A percentile compares a stretch with the other conserved stretches of the same genome.
Conservation (phyloP, 2,329 filamentous ascomycete species). For the Penicillium polonicum region DNA sequence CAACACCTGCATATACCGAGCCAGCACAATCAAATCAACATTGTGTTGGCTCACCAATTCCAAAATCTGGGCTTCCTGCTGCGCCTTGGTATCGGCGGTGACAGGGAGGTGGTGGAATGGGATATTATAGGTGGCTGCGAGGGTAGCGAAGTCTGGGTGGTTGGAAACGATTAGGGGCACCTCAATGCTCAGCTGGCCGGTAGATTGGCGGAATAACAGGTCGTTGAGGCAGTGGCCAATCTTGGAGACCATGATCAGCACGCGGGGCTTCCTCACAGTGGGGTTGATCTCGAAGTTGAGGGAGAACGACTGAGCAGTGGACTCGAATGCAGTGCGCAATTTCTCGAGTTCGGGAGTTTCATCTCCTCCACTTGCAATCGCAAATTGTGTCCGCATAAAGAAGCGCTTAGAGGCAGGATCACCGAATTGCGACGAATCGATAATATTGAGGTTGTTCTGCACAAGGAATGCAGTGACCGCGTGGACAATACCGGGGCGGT, state of each 20-base stretch:
- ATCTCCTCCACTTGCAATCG: constrained; percentile 44
- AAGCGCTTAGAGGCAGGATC: constrained; percentile 72
- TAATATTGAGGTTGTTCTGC: constrained; percentile 71
- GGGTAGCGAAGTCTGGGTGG: constrained; percentile 68
- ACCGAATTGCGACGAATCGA: constrained; percentile 82
- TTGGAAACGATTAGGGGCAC: constrained; percentile 79
- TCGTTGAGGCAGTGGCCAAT: constrained; percentile 85
- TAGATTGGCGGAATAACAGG: constrained; percentile 74
- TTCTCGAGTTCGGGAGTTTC: constrained; percentile 44
- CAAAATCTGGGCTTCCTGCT: constrained; percentile 71
- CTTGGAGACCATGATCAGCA: constrained; percentile 87
- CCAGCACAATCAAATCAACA: constrained; percentile 77
- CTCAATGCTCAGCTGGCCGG: constrained; percentile 71
- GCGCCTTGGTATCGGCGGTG: constrained; percentile 70
- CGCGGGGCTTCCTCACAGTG: constrained; percentile 66
- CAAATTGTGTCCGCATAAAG: constrained; percentile 88
- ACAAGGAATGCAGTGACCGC: constrained; percentile 78
- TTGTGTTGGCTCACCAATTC: constrained; percentile 66
- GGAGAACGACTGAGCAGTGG: constrained; percentile 61
- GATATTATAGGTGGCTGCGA: constrained; percentile 72
- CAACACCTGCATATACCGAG: constrained; percentile 85
- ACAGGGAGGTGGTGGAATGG: constrained; percentile 80
- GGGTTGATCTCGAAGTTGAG: constrained; percentile 73
- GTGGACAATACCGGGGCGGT: constrained; percentile 81
- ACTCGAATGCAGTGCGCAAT: constrained; percentile 57